Base-by-base conservation (phyloP, 768 basidiomycete genomes). In the Pleurotus salmoneostramineus region DNA sequence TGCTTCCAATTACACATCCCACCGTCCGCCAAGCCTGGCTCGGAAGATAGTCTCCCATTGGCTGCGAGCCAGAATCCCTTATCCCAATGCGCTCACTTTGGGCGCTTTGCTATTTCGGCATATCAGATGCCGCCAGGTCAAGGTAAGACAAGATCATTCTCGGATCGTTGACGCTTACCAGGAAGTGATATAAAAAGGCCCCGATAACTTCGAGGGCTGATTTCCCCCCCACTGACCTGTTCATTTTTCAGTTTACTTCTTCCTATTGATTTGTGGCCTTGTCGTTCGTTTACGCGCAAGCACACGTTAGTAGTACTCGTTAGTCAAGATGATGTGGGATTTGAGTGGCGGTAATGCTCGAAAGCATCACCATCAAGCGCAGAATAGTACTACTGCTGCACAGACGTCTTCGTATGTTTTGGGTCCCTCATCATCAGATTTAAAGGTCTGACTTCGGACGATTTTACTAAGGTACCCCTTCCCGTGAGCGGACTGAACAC, bases 251-350 rank as follows among this genome's bases (percentile, higher is more conserved):
- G 44, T 45, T 45, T 45, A 45, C 6, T 14, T 45, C 12, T 17
- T 17, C 40, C n/a, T n/a, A 42, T 8, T 45, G 12, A n/a, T 11
- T 45, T 6, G 44, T 45, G 11, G 11, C 10, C 17, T 45, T 45
- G n/a, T 45, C 21, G 27, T 14, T 27, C 21, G 21, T 27, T 27
- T 27, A 27, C 21, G 21, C 21, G 21, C 21, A 27, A 27, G 21
- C 21, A 27, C 21, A 27, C 21, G 21, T 27, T 27, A 27, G 21
- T 27, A 27, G 21, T 27, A 27, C 21, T 27, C 21, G 1, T 5
- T 43, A 14, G 12, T n/a, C 37, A 55, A 43, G 52, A 55, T 55
- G 52, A 55, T 55, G 52, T 55, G 52, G 52, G 52, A 55, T 55
- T 55, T 55, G 52, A 55, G 52, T 43, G 52, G 52, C 27, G 37